phyloP scores from a whole-genome alignment of 75 land plant genomes.

The Isoetes taiwanensis region DNA sequence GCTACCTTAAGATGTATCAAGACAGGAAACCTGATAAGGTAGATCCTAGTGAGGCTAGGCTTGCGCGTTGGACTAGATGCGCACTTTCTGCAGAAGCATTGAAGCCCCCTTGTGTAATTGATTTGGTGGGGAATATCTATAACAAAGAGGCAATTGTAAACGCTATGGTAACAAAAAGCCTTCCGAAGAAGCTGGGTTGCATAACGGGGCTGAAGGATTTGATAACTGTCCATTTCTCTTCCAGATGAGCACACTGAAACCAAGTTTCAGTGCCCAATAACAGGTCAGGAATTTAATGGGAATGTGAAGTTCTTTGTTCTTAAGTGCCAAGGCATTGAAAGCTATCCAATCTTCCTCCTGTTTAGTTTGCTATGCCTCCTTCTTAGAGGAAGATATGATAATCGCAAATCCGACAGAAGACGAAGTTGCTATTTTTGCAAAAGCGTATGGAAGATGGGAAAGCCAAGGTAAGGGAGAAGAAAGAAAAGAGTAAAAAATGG shows the following conservation, averaged over 20 bases:
- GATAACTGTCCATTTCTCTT: slow-evolving; percentile 37
- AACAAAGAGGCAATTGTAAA: slow-evolving; percentile 76
- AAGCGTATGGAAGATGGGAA: slow-evolving; percentile 67
- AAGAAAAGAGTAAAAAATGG: slow-evolving; percentile 55
- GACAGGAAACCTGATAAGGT: slow-evolving; percentile 87
- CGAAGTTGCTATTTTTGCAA: slow-evolving; percentile 53
- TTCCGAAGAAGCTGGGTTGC: slow-evolving; percentile 57
- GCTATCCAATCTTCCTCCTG: slow-evolving; percentile 73
- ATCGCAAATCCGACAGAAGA: slow-evolving; percentile 71
- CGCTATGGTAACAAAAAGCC: slow-evolving; percentile 48
- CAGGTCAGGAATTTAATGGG: slow-evolving; percentile 81
- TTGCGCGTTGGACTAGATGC: slow-evolving; percentile 67
- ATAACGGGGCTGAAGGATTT: slow-evolving; percentile 79
- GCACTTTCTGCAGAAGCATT: slow-evolving; percentile 67
- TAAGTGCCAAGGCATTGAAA: slow-evolving; percentile 76
- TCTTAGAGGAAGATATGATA: slow-evolving; percentile 52
- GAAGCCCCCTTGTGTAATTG: slow-evolving; percentile 59
- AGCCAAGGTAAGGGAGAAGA: slow-evolving; percentile 42
- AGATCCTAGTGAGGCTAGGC: slow-evolving; percentile 79
- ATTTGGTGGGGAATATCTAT: slow-evolving; percentile 72
- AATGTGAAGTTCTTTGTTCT: slow-evolving; percentile 62
- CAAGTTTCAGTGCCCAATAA: slow-evolving; percentile 84
- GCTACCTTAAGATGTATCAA: slow-evolving; percentile 91
- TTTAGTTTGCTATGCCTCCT: slow-evolving; percentile 64
- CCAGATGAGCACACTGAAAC: slow-evolving; percentile 27